Evolutionary conservation across 805 yeast species (phyloP).

Genomic region (Schizosaccharomyces cryophilus): DNA sequence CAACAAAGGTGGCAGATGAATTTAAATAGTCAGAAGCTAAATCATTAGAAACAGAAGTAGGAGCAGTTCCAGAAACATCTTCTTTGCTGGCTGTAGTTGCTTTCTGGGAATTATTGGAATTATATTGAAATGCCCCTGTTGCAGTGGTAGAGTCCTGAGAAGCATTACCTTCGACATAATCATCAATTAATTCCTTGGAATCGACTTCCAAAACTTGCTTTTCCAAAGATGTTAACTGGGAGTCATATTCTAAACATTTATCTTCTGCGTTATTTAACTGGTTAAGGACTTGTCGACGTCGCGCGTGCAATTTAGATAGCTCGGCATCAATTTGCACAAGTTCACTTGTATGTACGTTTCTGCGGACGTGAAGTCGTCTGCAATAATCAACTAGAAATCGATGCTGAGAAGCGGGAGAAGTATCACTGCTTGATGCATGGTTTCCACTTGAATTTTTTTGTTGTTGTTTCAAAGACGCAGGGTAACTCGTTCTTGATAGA

Average conservation of each 20-base stretch:
- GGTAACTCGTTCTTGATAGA: too few species aligned
- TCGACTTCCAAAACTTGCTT: not conserved
- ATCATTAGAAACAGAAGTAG: too few species aligned
- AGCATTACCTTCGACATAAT: too few species aligned
- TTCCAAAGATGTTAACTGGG: not conserved
- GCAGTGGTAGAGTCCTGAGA: too few species aligned
- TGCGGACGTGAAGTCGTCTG: not conserved
- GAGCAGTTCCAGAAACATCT: too few species aligned
- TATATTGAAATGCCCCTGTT: too few species aligned
- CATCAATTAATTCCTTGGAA: not conserved
- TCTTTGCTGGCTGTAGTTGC: too few species aligned
- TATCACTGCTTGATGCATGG: not conserved
- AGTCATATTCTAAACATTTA: not conserved
- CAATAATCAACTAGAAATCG: not conserved
- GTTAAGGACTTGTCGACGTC: conserved; percentile 5
- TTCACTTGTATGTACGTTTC: not conserved
- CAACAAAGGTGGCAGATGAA: not conserved
- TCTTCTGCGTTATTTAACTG: not conserved
- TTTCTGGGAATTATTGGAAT: too few species aligned
- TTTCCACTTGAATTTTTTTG: not conserved
- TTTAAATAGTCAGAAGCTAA: not conserved
- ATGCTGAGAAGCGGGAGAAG: not conserved
- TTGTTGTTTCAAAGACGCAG: too few species aligned
- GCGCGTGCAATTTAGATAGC: not conserved
- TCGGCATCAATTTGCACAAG: not conserved